phyloP scores from a whole-genome alignment of 1,284 basidiomycete species.

The Blastosporella zonata region DNA sequence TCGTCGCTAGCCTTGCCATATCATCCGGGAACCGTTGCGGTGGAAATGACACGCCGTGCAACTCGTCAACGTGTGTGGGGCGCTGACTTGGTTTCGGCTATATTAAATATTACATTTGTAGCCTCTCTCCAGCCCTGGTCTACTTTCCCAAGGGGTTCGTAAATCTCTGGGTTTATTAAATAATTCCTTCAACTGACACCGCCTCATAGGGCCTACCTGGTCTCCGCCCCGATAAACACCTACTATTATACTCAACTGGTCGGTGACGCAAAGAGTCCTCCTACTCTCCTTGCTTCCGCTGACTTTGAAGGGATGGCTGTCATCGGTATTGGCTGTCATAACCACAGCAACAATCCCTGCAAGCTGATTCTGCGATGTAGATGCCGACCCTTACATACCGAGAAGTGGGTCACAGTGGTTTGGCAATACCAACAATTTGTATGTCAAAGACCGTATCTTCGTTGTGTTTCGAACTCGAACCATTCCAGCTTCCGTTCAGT shows the following conservation, averaged over 20 bases:
- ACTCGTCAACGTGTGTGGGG: constrained; percentile 47
- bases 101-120: constrained; percentile 16
- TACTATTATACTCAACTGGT: constrained; percentile 72
- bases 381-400: constrained; percentile 57
- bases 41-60: constrained; percentile 26
- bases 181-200: background rate
- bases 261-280: constrained; percentile 61
- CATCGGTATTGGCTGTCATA: constrained; percentile 48
- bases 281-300: constrained; percentile 55
- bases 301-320: constrained; percentile 64
- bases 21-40: constrained; percentile 55
- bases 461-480: background rate
- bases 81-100: background rate
- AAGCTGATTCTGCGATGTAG: constrained; percentile 26
- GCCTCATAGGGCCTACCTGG: constrained; percentile 52
- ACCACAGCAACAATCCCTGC: background rate
- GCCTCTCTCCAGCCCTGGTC: constrained; percentile 47
- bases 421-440: constrained; percentile 66
- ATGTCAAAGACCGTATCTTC: constrained; percentile 17
- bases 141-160: constrained; percentile 48
- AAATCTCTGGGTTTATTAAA: background rate
- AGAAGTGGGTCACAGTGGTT: constrained; percentile 53
- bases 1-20: constrained; percentile 46
- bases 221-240: constrained; percentile 59
- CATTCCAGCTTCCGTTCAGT: constrained; percentile 53